A percentile compares a stretch with the other conserved stretches of the same genome.
Conservation (phyloP, 441 rosid species). For the Erodium chrysanthum region DNA sequence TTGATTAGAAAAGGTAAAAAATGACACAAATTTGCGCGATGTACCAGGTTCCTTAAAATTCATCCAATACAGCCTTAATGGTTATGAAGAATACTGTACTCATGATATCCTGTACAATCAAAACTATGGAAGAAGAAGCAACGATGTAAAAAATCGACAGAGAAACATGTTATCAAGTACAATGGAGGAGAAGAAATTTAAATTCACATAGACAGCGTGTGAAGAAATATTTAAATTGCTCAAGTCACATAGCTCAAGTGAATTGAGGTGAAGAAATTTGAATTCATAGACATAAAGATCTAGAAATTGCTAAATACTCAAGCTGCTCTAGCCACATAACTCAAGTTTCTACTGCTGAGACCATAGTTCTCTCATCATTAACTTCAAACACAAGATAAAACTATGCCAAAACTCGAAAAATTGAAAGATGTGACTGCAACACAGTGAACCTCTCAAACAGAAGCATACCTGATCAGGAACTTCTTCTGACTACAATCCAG, state of each 20-base stretch:
- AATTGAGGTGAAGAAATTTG: background rate
- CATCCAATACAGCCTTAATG: no score
- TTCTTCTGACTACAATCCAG: slow-evolving; percentile 69
- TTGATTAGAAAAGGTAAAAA: no score
- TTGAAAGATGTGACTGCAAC: background rate
- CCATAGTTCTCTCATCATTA: background rate
- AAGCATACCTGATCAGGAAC: slow-evolving; percentile 51
- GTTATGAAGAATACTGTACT: no score
- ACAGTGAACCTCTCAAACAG: slow-evolving; percentile 18
- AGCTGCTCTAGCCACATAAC: background rate
- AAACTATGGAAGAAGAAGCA: no score
- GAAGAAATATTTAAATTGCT: no score
- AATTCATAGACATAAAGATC: background rate
- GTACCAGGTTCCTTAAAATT: no score
- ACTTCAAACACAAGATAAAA: slow-evolving; percentile 4
- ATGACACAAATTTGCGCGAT: no score
- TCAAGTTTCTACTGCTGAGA: slow-evolving; percentile 11
- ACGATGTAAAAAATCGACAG: background rate
- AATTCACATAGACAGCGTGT: no score
- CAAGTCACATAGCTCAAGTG: no score
- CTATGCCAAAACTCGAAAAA: slow-evolving; percentile 11
- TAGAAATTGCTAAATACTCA: background rate
- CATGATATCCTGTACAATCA: no score
- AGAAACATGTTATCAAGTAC: background rate
- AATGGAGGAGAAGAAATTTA: background rate